Evolutionary conservation across 768 basidiomycete genomes (phyloP), one percentile per base, ranked within the genome.

Genomic region (Suillus subalutaceus): DNA sequence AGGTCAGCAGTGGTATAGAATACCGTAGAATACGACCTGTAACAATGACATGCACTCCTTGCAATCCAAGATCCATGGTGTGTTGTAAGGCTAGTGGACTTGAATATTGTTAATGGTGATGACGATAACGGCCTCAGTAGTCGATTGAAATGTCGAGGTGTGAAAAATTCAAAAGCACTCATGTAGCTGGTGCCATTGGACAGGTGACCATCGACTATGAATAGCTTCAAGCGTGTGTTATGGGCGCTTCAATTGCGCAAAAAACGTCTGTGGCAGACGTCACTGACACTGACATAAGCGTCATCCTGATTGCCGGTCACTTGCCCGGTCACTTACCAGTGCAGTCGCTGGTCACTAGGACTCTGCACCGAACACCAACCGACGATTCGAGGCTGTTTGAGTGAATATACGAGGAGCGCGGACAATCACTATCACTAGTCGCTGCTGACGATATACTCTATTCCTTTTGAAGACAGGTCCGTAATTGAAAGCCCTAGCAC

Each of bases 41-140:
- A 38, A 91, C 81, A 18, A 92, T 80, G 44, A 90, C 89, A 74
- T 91, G 90, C 8, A 89, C 85, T 64, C 76, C 81, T 63, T 84
- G 74, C 59, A 92, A 78, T 30, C 81, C 84, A 6, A 92, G 77
- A 73, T 92, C 88, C 84, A 84, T 84, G n/a, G 23, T 15, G 52
- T 16, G 13, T 16, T 30, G 26, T 30, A 50, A 26, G 26, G 26
- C 26, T 26, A 26, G 26, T 26, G 26, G 26, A 26, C 26, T 26
- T 26, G 26, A 26, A 26, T 26, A 26, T 26, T 26, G 26, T 26
- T 26, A 26, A 26, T 26, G 26, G 30, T 30, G 15, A 1, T n/a
- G 43, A 10, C 3, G n/a, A 53, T 46, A 46, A n/a, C 20, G 20
- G 20, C 44, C 9, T 53, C 30, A 44, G n/a, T n/a, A 18, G 26